Evolutionary conservation across 495 filamentous ascomycete genomes (phyloP).

Genomic region (Penicillium macrosclerotiorum): DNA sequence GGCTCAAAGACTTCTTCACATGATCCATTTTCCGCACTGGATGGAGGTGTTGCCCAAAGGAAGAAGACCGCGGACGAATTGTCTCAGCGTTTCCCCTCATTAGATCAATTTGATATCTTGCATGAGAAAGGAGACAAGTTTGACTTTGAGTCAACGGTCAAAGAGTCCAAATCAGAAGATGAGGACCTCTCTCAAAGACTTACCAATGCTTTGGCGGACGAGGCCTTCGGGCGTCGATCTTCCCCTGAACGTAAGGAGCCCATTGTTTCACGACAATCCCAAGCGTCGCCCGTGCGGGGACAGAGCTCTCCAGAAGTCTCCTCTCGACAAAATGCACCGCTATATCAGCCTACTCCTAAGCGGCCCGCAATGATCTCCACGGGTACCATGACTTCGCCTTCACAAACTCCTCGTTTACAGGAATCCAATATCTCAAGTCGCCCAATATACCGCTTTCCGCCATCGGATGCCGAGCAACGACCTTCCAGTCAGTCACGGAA

Average conservation of each 20-base stretch:
- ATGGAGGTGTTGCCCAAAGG: conserved; percentile 57
- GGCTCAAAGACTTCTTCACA: conserved; percentile 44
- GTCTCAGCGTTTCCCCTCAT: conserved; percentile 79
- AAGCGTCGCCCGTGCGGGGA: conserved; percentile 24
- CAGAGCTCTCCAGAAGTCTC: conserved; percentile 23
- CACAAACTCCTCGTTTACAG: conserved; percentile 54
- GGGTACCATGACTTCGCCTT: conserved; percentile 84
- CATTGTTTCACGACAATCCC: conserved; percentile 25
- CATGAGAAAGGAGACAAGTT: conserved; percentile 86
- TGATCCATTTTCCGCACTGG: conserved; percentile 89
- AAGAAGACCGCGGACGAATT: conserved; percentile 68
- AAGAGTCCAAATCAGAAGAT: conserved; percentile 48
- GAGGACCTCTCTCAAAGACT: conserved; percentile 71
- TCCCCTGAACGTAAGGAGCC: conserved; percentile 30
- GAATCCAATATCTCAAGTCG: conserved; percentile 43
- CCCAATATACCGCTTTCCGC: conserved; percentile 62
- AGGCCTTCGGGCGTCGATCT: conserved; percentile 67
- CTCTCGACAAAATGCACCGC: conserved; percentile 32
- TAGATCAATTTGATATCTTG: conserved; percentile 90
- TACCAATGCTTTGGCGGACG: conserved; percentile 81
- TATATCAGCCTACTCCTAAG: conserved; percentile 58
- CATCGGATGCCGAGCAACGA: conserved; percentile 51
- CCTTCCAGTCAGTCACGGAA: conserved; percentile 54
- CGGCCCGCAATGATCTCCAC: conserved; percentile 81
- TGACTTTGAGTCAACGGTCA: conserved; percentile 66